A percentile compares a stretch with the other conserved stretches of the same genome.
These are phyloP conservation scores for Kodamaea kakaduensis DNA, from an alignment of 805 yeast species.

Conservation along the genomic window DNA sequence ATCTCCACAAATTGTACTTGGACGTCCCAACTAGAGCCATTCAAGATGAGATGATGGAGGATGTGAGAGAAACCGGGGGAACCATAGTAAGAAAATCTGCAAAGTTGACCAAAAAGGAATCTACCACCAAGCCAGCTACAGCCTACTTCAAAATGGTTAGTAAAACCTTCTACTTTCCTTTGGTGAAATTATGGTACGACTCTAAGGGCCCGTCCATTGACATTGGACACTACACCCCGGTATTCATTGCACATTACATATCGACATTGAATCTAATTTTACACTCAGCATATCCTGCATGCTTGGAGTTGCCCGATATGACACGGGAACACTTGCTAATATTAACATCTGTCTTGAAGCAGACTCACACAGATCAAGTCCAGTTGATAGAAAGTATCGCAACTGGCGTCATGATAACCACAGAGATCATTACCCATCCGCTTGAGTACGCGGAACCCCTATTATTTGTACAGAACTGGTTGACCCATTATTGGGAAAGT, in stretches of 20 bases:
- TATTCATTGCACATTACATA: conserved; percentile 55
- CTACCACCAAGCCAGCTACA: conserved; percentile 3
- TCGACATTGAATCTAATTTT: conserved; percentile 55
- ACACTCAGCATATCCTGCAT: conserved; percentile 55
- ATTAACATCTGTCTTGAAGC: conserved; percentile 20
- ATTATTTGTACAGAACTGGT: conserved; percentile 22
- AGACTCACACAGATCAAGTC: conserved; percentile 23
- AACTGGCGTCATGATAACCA: conserved; percentile 34
- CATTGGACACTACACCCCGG: conserved; percentile 51
- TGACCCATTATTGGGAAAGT: conserved; percentile 29
- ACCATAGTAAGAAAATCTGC: conserved; percentile 42
- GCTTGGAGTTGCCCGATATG: conserved; percentile 52
- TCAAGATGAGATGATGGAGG: conserved; percentile 33
- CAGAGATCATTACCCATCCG: conserved; percentile 31
- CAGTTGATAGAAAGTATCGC: conserved; percentile 36
- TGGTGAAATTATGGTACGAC: conserved; percentile 50
- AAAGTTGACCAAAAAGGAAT: conserved; percentile 17
- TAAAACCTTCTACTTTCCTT: conserved; percentile 48
- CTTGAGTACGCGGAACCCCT: conserved; percentile 20
- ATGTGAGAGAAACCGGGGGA: conserved; percentile 30
- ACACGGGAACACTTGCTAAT: conserved; percentile 46
- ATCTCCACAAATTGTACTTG: conserved; percentile 35
- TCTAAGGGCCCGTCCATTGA: conserved; percentile 36
- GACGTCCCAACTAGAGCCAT: conserved; percentile 16
- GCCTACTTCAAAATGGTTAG: conserved; percentile 41